Evolutionary conservation across 345 rosid species (phyloP), one percentile per base, ranked within the genome.

Genomic region (Ricinus communis): DNA sequence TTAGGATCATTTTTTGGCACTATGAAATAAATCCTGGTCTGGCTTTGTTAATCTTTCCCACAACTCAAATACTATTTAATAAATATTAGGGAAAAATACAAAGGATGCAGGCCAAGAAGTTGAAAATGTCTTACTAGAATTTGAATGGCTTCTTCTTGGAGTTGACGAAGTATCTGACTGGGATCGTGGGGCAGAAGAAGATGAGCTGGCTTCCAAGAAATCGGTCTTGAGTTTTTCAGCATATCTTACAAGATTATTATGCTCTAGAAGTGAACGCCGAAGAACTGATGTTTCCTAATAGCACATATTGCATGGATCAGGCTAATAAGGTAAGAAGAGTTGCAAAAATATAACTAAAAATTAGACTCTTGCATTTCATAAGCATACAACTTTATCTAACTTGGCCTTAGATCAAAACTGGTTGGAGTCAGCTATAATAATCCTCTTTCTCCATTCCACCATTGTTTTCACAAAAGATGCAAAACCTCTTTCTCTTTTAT

Each of bases 261-360:
- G 87, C 81, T 88, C 91, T 73, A 83, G 64, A 74, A 95, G 88
- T 72, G 85, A 77, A 71, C 68, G 52, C 53, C 85, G 87, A 62
- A 95, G 83, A 63, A 72, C 80, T 21, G 99, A 95, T 14, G 85
- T 73, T 72, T 86, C 97, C 99, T 92, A 74, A 68, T 66, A 76
- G 60, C 55, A 56, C 68, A 68, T n/a, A 62, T 67, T 51, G 28
- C 68, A 66, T 46, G 11, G 45, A 64, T 69, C 59, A 71, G 51
- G 57, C 47, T 27, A 7, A 47, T 18, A 41, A 24, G 36, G 19
- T 14, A 8, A 50, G 24, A 12, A 56, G 27, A 45, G 2, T 4
- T 41, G 24, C 49, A 13, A 31, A 55, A 4, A 65, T 3, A 43
- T 43, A 43, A 33, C 2, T 33, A 33, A 33, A 33, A 33, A 33